Base-by-base conservation (phyloP, 179 eudicot genomes). In the Pouteria campechiana region DNA sequence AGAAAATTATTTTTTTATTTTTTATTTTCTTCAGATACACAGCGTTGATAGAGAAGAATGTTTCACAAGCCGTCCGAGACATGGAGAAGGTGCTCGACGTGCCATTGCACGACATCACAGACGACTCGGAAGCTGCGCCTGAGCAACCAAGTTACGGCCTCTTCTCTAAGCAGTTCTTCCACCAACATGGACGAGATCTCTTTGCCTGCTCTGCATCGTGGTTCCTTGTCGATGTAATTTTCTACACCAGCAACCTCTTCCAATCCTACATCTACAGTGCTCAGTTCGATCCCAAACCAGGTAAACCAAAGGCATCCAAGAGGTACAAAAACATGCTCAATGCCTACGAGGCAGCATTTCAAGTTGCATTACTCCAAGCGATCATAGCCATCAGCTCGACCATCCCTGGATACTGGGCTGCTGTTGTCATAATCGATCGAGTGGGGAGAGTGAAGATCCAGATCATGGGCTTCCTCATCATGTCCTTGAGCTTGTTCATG, bases 191-290 rank as follows among this genome's bases (percentile, higher is more conserved):
- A 2, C 25, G 68, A 0, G 72, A 50, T 11, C 32, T 73, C 15
- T 37, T 73, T 0, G 79, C 75, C 0, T 64, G 75, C 1, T 57
- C 69, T 0, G 56, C 45, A 12, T 68, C 69, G n/a, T 69, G 79
- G 79, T 68, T 73, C 33, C 44, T 68, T 8, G 55, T 73, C 4
- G 73, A 72, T 35, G 67, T 67, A 7, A 70, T 73, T 3, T 72
- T 71, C 43, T 71, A 71, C 38, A 64, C 74, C 17, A 63, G 64
- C 20, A 67, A 67, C 23, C 65, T 73, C 0, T 73, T 73, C 57
- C 79, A 73, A 19, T 68, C 63, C 44, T 69, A 74, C 16, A 46
- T 74, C 4, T 63, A 69, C 32, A 54, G 54, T 13, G 34, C 67
- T 0, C 36, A 69, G 0, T 75, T 75, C 0, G 65, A 73, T 60